These are phyloP conservation scores for Dothiorella sarmentorum DNA, from an alignment of 2,329 filamentous ascomycete species.

Conservation along the genomic window DNA sequence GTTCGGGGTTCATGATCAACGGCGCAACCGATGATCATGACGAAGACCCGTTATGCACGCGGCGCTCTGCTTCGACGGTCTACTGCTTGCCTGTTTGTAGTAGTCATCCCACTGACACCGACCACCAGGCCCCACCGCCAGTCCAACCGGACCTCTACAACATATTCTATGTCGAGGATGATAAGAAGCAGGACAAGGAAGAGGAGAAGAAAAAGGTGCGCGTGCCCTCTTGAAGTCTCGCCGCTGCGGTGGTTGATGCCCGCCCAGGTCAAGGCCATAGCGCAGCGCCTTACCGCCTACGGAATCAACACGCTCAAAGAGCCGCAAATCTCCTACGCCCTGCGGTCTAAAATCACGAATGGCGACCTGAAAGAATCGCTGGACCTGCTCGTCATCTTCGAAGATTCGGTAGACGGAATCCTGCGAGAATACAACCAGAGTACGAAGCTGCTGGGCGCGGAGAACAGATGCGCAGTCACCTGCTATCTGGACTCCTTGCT, in stretches of 20 bases:
- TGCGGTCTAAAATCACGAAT: constrained; percentile 60
- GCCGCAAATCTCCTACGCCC: constrained; percentile 60
- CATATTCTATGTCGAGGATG: constrained; percentile 61
- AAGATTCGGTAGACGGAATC: constrained; percentile 76
- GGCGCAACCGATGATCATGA: background rate
- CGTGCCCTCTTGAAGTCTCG: constrained; percentile 22
- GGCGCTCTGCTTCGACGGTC: background rate
- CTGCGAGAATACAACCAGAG: constrained; percentile 71
- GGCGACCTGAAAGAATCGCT: constrained; percentile 72
- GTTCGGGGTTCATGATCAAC: constrained; percentile 7
- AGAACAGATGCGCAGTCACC: constrained; percentile 82
- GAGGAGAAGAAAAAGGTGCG: constrained; percentile 48
- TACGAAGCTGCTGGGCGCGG: constrained; percentile 74
- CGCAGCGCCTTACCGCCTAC: constrained; percentile 49
- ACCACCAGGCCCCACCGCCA: background rate
- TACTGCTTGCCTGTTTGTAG: background rate
- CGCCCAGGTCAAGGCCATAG: constrained; percentile 49
- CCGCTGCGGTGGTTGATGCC: background rate
- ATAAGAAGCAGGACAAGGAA: constrained; percentile 56
- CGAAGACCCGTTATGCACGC: background rate
- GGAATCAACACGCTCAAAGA: constrained; percentile 58
- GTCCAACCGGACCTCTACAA: constrained; percentile 53
- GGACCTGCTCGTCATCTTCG: constrained; percentile 71
- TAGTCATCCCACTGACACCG: background rate
- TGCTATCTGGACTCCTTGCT: constrained; percentile 90